Base-by-base conservation (phyloP, 108 stramenopile species). In the Conticribra weissflogii region DNA sequence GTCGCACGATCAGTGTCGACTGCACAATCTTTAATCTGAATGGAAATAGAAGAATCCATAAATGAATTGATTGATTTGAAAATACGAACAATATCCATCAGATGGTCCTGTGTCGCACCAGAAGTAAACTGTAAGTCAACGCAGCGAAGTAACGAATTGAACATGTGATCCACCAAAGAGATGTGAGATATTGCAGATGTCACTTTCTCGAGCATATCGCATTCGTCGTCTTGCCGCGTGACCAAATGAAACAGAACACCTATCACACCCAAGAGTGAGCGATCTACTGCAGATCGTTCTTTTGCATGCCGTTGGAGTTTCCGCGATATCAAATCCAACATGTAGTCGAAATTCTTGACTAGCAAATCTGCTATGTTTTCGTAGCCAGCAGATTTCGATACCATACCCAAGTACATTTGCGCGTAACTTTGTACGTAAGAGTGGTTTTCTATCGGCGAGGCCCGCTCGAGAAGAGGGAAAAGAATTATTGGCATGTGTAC, bases 271-370 rank as follows among this genome's bases (percentile, higher is more conserved):
- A 75, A 24, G 25, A 74, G 32, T 17, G 66, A 79, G 44, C 78
- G 74, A 27, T 33, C 46, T 33, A 75, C 52, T 18, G 34, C 9
- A 21, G 47, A 63, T 14, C 55, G 54, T n/a, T 69, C 76, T 58
- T 36, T 58, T 45, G 67, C 60, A 45, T 77, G 68, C 22, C 44
- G 63, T 31, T 68, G 76, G 32, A 79, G 59, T 48, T 45, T 53
- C 45, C 70, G 31, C 3, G 74, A 74, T 25, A 79, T 36, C 3
- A 54, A 57, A 68, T 79, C 79, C 21, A 83, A 30, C 29, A 83
- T 51, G 45, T 83, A 83, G 72, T 83, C 82, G 32, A 83, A 80
- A 56, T 83, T 83, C 17, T 50, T 21, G 17, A 55, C 49, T 2
- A 83, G 15, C 45, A 83, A 59, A 8, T 59, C 61, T 18, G 59